Percentiles rank a stretch among this genome's conserved stretches.
Evolutionary conservation across 805 yeast genomes (phyloP).

Genomic region (Kockiozyma suomiensis): DNA sequence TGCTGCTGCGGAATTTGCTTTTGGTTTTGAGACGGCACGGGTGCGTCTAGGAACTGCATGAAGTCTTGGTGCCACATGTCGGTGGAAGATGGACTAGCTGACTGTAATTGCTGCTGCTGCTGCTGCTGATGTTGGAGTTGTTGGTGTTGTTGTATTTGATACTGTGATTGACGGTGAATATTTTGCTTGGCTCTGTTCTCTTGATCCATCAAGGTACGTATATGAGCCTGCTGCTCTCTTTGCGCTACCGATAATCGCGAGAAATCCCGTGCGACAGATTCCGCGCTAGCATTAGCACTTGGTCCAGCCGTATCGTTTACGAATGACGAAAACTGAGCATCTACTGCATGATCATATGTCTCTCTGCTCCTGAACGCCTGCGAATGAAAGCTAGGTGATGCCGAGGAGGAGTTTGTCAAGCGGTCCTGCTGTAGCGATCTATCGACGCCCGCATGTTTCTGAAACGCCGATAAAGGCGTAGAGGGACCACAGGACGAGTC

Average conservation of each 20-base stretch:
- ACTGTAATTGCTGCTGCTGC: constrained; percentile 2
- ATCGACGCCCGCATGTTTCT: constrained; percentile 27
- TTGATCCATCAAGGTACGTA: not conserved
- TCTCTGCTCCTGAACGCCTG: constrained; percentile 1
- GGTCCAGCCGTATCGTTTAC: not conserved
- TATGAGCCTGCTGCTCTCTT: constrained; percentile 11
- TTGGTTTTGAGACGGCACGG: not conserved
- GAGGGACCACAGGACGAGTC: constrained; percentile 33
- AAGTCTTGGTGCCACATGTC: constrained; percentile 28
- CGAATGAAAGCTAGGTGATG: not conserved
- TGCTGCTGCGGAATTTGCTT: not conserved
- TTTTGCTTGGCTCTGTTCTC: not conserved
- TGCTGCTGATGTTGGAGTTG: not conserved
- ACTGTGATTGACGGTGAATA: too few species aligned
- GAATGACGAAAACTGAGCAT: constrained; percentile 20
- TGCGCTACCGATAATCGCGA: constrained; percentile 8
- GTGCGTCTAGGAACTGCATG: constrained; percentile 18
- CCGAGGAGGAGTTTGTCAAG: constrained; percentile 1
- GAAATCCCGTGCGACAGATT: constrained; percentile 10
- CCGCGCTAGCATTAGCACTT: not conserved
- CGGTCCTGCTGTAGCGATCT: constrained; percentile 29
- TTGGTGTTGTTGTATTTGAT: not conserved
- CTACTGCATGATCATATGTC: constrained; percentile 1
- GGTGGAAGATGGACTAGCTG: not conserved
- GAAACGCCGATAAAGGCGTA: constrained; percentile 22